A percentile compares a stretch with the other conserved stretches of the same genome.
These are phyloP conservation scores for Metschnikowia chrysomelidarum DNA, from an alignment of 805 yeast species.

Conservation along the genomic window DNA sequence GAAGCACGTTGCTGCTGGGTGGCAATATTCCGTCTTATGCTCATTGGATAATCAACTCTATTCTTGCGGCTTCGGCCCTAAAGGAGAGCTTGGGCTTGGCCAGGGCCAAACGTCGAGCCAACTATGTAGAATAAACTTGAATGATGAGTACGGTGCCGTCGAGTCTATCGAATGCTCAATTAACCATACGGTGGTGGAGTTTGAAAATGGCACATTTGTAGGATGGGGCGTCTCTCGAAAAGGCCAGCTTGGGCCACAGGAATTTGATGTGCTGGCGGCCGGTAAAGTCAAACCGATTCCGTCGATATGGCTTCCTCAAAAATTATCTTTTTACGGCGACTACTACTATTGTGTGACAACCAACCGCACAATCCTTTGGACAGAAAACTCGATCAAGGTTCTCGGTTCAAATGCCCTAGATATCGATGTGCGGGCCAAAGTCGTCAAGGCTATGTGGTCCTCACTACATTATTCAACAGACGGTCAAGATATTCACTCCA, in stretches of 20 bases:
- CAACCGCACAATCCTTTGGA: slow-evolving; percentile 52
- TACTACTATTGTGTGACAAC: slow-evolving; percentile 47
- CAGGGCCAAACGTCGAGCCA: slow-evolving; percentile 5
- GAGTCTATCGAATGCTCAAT: slow-evolving; percentile 37
- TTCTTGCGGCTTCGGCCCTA: slow-evolving; percentile 60
- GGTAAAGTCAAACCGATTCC: slow-evolving; percentile 17
- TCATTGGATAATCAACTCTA: slow-evolving; percentile 39
- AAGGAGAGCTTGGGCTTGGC: slow-evolving; percentile 72
- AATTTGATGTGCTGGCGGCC: neutral
- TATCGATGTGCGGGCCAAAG: slow-evolving; percentile 9
- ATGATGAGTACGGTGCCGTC: slow-evolving; percentile 8
- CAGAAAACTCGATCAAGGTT: slow-evolving; percentile 14
- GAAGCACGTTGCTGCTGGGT: slow-evolving; percentile 64
- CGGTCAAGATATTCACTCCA: slow-evolving; percentile 34
- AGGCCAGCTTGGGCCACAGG: slow-evolving; percentile 46
- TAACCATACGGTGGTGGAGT: slow-evolving; percentile 42
- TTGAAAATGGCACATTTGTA: slow-evolving; percentile 42
- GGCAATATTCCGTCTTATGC: slow-evolving; percentile 68
- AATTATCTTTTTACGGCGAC: slow-evolving; percentile 16
- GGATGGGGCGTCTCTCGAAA: slow-evolving; percentile 73
- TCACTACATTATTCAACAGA: slow-evolving; percentile 49
- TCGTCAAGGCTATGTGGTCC: slow-evolving; percentile 70
- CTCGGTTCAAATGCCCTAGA: slow-evolving; percentile 20
- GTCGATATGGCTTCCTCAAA: slow-evolving; percentile 25
- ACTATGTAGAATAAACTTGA: slow-evolving; percentile 4